Conservation (phyloP, 257 asterid genomes). For the Solanum virginianum region DNA sequence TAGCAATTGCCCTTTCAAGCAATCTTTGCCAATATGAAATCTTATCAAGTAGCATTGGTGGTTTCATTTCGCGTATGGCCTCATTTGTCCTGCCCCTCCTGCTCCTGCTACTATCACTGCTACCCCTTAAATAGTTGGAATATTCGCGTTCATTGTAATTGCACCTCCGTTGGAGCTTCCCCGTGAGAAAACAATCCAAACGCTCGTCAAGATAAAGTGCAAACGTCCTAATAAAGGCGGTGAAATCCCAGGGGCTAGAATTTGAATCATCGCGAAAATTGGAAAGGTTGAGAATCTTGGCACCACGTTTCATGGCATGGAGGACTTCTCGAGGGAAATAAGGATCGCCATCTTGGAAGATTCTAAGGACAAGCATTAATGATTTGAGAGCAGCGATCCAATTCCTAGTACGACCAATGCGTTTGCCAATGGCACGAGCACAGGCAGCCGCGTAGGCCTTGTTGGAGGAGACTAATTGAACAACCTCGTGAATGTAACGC, state of each 20-base stretch:
- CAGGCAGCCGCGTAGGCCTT: constrained; percentile 59
- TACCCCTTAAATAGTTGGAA: not conserved
- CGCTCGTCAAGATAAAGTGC: constrained; percentile 80
- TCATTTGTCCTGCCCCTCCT: constrained; percentile 25
- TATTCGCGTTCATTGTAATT: constrained; percentile 9
- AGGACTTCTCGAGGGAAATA: constrained; percentile 85
- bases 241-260: constrained; percentile 81
- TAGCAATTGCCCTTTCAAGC: constrained; percentile 65
- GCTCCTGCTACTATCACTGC: not conserved
- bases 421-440: constrained; percentile 68
- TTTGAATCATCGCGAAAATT: constrained; percentile 68
- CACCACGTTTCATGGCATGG: constrained; percentile 76
- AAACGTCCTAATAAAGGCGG: constrained; percentile 71
- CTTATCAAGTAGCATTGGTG: constrained; percentile 56
- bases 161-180: constrained; percentile 55
- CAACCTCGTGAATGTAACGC: constrained; percentile 38
- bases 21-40: constrained; percentile 67
- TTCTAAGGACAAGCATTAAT: constrained; percentile 59
- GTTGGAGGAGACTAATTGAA: constrained; percentile 52
- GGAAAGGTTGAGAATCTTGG: constrained; percentile 63
- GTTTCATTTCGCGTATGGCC: constrained; percentile 55
- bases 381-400: constrained; percentile 82
- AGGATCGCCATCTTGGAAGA: constrained; percentile 84
- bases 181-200: constrained; percentile 64
- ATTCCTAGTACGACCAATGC: constrained; percentile 77